phyloP scores from a whole-genome alignment of 2,329 filamentous ascomycete species.

The Chrysoporthe cubensis region DNA sequence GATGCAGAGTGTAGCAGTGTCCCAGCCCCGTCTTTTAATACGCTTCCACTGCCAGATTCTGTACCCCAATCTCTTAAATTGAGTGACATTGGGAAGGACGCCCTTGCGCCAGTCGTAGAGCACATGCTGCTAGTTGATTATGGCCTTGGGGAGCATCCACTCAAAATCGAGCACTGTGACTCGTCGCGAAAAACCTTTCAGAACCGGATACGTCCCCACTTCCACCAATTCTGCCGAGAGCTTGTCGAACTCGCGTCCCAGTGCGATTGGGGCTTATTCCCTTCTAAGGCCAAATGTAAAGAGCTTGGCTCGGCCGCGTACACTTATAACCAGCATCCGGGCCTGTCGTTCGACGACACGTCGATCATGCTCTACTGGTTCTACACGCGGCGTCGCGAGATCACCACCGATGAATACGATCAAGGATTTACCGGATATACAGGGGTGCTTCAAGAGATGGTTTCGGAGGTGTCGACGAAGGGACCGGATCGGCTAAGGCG shows the following conservation, averaged over 20 bases:
- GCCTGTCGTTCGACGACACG: conserved; percentile 4
- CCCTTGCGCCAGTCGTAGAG: conserved; percentile 13
- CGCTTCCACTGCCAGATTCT: not conserved
- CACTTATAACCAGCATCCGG: not conserved
- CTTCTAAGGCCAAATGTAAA: not conserved
- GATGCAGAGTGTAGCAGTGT: conserved; percentile 15
- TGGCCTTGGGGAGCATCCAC: conserved; percentile 16
- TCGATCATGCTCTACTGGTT: conserved; percentile 29
- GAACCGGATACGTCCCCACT: not conserved
- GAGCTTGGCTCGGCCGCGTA: not conserved
- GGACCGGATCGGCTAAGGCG: conserved; percentile 29
- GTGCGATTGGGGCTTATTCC: not conserved
- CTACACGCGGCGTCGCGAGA: conserved; percentile 12
- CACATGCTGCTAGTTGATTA: conserved; percentile 26
- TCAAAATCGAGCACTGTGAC: not conserved
- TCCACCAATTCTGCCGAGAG: conserved; percentile 1
- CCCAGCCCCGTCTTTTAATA: conserved; percentile 6
- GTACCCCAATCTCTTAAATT: too few species aligned
- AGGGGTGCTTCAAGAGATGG: conserved; percentile 29
- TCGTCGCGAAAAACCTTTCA: not conserved
- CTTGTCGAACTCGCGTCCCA: conserved; percentile 11
- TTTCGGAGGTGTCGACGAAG: conserved; percentile 25
- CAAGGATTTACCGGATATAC: conserved; percentile 26
- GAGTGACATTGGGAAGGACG: not conserved
- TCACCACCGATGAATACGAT: not conserved